Conservation (phyloP, 768 basidiomycete genomes). For the Baorangia bicolor region DNA sequence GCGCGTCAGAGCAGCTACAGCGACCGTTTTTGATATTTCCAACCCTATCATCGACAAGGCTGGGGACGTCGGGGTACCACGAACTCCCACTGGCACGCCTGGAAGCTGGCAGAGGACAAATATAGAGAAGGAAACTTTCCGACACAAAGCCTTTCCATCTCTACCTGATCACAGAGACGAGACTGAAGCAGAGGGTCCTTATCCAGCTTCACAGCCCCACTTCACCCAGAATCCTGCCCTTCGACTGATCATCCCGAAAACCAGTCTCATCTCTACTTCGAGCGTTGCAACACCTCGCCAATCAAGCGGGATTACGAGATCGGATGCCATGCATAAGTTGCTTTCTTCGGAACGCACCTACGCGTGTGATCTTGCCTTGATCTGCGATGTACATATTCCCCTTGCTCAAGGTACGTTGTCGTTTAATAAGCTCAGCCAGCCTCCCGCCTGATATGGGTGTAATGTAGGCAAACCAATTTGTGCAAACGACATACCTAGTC, state of each 20-base stretch:
- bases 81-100: background rate
- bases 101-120: background rate
- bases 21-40: background rate
- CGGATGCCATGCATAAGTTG: constrained; percentile 68
- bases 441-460: background rate
- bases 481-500: background rate
- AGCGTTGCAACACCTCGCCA: constrained; percentile 19
- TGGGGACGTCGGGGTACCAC: background rate
- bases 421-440: background rate
- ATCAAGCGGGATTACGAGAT: constrained; percentile 43
- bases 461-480: constrained; percentile 35
- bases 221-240: background rate
- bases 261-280: background rate
- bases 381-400: constrained; percentile 70
- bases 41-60: background rate
- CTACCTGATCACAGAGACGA: background rate
- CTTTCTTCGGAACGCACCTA: constrained; percentile 74
- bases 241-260: background rate
- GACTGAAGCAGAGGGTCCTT: background rate
- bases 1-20: too few relatives aligned
- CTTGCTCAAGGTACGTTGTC: constrained; percentile 59
- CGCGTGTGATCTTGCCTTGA: constrained; percentile 68
- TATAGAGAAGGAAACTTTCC: background rate
- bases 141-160: background rate
- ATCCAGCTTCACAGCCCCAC: background rate